Conservation (phyloP, 2,329 filamentous ascomycete species). For the Verticillium klebahnii region DNA sequence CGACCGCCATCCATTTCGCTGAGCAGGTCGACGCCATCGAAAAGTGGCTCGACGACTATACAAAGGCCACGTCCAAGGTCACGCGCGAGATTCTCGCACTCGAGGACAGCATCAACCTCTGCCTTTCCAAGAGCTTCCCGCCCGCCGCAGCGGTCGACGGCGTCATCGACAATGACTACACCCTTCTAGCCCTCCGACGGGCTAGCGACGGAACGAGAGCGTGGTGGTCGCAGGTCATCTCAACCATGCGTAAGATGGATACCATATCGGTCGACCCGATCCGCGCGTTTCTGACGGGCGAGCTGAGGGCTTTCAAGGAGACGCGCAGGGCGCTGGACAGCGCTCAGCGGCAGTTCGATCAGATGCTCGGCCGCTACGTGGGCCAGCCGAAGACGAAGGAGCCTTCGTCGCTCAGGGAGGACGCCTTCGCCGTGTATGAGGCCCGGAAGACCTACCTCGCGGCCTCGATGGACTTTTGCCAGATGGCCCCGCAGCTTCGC, state of each 20-base stretch:
- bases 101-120: constrained; percentile 73
- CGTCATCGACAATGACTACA: constrained; percentile 92
- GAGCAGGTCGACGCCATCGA: constrained; percentile 91
- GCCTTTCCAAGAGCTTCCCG: constrained; percentile 72
- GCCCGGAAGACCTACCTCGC: constrained; percentile 86
- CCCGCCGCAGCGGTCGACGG: constrained; percentile 72
- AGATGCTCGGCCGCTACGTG: constrained; percentile 74
- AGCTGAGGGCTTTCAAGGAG: constrained; percentile 84
- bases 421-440: constrained; percentile 94
- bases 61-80: constrained; percentile 48
- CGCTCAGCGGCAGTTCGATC: constrained; percentile 80
- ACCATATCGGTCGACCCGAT: constrained; percentile 76
- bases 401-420: constrained; percentile 82
- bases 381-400: constrained; percentile 90
- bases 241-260: constrained; percentile 74
- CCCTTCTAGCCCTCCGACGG: constrained; percentile 76
- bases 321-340: constrained; percentile 69
- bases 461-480: constrained; percentile 89
- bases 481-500: constrained; percentile 80
- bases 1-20: constrained; percentile 77
- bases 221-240: constrained; percentile 76
- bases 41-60: constrained; percentile 74
- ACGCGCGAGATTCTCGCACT: constrained; percentile 63
- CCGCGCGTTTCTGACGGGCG: constrained; percentile 68
- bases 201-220: constrained; percentile 83